A percentile compares a stretch with the other conserved stretches of the same genome.
Conservation (phyloP, 441 rosid species). For the Mallotus repandus region DNA sequence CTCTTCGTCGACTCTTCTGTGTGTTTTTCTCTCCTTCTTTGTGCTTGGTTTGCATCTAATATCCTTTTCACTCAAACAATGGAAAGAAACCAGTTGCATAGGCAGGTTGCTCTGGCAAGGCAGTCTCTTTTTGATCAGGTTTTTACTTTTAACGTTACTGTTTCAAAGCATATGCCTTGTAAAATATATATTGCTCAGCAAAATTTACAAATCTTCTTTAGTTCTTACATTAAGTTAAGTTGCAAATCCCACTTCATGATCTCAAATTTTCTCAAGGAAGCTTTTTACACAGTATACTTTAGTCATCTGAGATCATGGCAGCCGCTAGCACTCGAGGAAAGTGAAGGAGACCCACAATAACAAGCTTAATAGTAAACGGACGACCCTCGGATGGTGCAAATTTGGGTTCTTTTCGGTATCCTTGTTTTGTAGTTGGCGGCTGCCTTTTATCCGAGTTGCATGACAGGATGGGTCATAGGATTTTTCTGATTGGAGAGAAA, state of each 20-base stretch:
- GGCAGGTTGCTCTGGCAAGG: conserved; percentile 72
- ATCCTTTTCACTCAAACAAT: conserved; percentile 24
- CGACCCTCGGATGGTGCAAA: neutral
- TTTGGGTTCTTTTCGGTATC: neutral
- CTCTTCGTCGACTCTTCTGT: neutral
- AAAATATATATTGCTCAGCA: neutral
- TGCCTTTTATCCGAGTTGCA: neutral
- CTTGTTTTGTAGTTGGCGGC: neutral
- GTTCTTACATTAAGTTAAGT: neutral
- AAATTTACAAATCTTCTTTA: neutral
- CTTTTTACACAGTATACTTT: neutral
- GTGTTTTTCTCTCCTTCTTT: neutral
- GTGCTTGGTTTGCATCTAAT: conserved; percentile 4
- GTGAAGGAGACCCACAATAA: neutral
- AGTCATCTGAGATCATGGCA: neutral
- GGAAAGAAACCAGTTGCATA: conserved; percentile 56
- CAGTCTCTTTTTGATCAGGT: conserved; percentile 95
- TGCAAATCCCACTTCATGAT: neutral
- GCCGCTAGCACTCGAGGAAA: neutral
- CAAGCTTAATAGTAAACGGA: neutral
- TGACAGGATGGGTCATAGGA: neutral
- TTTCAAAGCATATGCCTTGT: neutral
- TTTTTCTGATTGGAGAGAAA: too few relatives aligned
- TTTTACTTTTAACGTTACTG: neutral
- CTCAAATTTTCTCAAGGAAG: neutral